These are phyloP conservation scores for Arthromyces matolae DNA, from an alignment of 768 basidiomycete species.

Conservation along the genomic window DNA sequence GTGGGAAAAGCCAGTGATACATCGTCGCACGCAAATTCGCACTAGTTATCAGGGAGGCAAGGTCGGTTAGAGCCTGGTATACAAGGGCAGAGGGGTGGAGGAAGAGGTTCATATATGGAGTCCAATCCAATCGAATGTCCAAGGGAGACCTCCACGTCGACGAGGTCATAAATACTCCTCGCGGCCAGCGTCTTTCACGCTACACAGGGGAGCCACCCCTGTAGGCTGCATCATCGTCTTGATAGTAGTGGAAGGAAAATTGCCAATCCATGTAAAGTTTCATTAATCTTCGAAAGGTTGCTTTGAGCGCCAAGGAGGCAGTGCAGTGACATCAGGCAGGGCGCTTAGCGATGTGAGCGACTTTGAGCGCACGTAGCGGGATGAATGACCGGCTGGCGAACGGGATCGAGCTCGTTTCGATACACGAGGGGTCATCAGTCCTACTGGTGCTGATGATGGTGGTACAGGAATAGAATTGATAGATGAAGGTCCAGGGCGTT, in stretches of 20 bases:
- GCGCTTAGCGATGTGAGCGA: constrained; percentile 9
- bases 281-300: constrained; percentile 6
- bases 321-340: constrained; percentile 1
- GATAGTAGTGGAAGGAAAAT: no score
- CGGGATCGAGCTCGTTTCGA: constrained; percentile 21
- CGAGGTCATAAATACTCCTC: constrained; percentile 18
- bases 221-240: neutral
- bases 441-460: constrained; percentile 9
- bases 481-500: constrained; percentile 1
- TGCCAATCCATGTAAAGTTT: neutral
- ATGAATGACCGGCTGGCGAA: constrained; percentile 11
- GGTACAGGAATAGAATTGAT: constrained; percentile 10
- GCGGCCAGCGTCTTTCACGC: neutral
- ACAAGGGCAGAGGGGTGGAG: constrained; percentile 13
- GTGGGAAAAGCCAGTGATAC: constrained; percentile 1
- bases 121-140: constrained; percentile 10
- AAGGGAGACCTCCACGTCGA: constrained; percentile 6
- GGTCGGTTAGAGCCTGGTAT: constrained; percentile 1
- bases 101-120: constrained; percentile 9
- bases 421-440: constrained; percentile 9
- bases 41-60: constrained; percentile 10
- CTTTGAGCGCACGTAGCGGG: constrained; percentile 11
- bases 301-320: constrained; percentile 11
- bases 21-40: neutral
- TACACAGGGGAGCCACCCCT: constrained; percentile 2